Evolutionary conservation across 352 stramenopile genomes (phyloP).

Genomic region (Globisporangium barbulae): DNA sequence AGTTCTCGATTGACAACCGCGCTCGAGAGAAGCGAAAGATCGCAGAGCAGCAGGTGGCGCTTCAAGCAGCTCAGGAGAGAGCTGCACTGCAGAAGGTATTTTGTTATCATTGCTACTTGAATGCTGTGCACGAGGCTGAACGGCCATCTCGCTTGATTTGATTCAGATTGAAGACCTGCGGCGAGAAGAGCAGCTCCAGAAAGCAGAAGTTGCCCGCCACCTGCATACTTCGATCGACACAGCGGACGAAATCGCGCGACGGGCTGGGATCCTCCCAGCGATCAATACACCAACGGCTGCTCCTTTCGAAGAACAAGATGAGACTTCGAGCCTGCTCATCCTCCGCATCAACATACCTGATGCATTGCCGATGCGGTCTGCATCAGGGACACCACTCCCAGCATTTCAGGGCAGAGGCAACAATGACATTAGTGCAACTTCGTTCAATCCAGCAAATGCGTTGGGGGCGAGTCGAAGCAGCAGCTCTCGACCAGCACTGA

Average conservation of each 20-base stretch:
- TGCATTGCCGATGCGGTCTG: not conserved
- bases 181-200: constrained; percentile 8
- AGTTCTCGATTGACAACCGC: constrained; percentile 43
- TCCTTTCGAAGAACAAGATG: constrained; percentile 38
- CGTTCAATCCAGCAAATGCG: not conserved
- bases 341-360: constrained; percentile 38
- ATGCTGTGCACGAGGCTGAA: too few species aligned
- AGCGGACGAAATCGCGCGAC: constrained; percentile 42
- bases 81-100: constrained; percentile 8
- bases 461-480: not conserved
- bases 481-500: not conserved
- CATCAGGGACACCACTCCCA: constrained; percentile 5
- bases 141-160: not conserved
- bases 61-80: constrained; percentile 3
- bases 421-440: not conserved
- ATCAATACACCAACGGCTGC: constrained; percentile 40
- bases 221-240: constrained; percentile 32
- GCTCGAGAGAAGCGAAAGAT: constrained; percentile 20
- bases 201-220: constrained; percentile 7
- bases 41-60: constrained; percentile 6
- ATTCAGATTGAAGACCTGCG: constrained; percentile 17
- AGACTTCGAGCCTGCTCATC: constrained; percentile 46
- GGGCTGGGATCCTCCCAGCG: constrained; percentile 46
- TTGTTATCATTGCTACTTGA: too few species aligned
- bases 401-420: constrained; percentile 9